These are phyloP conservation scores for Anthracocystis panici-leucophaei DNA, from an alignment of 1,284 basidiomycete genomes.

Conservation along the genomic window DNA sequence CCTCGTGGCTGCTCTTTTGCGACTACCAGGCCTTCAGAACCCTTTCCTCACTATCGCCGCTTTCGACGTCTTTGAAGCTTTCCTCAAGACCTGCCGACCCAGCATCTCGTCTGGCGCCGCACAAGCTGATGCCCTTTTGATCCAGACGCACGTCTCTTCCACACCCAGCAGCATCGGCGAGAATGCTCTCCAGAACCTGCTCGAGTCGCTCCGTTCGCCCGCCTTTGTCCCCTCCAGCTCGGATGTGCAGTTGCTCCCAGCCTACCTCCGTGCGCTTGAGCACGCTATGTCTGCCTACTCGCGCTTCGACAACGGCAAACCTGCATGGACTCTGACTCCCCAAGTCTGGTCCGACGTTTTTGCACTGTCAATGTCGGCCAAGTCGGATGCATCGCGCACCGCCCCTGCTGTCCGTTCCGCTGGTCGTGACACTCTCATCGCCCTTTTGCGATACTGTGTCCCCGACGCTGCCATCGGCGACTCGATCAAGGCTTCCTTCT, in stretches of 20 bases:
- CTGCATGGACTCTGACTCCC: conserved; percentile 57
- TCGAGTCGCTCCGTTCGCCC: conserved; percentile 58
- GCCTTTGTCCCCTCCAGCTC: conserved; percentile 52
- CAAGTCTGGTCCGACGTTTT: conserved; percentile 56
- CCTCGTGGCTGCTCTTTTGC: conserved; percentile 54
- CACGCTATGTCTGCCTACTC: conserved; percentile 64
- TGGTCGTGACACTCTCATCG: conserved; percentile 56
- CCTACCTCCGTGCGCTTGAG: conserved; percentile 65
- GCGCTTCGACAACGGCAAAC: conserved; percentile 46
- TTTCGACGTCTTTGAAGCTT: conserved; percentile 66
- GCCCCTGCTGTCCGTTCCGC: conserved; percentile 58
- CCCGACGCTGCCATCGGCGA: conserved; percentile 58
- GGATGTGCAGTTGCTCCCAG: conserved; percentile 64
- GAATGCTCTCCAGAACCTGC: conserved; percentile 31
- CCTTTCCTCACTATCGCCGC: conserved; percentile 66
- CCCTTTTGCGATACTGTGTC: conserved; percentile 62
- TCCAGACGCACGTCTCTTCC: conserved; percentile 34
- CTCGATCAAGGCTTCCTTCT: conserved; percentile 42
- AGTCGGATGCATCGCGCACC: conserved; percentile 61
- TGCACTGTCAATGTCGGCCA: conserved; percentile 56
- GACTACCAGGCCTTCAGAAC: conserved; percentile 63
- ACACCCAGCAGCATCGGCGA: conserved; percentile 37
- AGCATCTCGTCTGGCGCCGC: conserved; percentile 32
- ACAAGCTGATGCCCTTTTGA: conserved; percentile 33
- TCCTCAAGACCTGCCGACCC: conserved; percentile 61